Percentiles rank a stretch among this genome's conserved stretches.
phyloP scores from a whole-genome alignment of 2,329 filamentous ascomycete species.

The Pyrenophora tritici-repentis region DNA sequence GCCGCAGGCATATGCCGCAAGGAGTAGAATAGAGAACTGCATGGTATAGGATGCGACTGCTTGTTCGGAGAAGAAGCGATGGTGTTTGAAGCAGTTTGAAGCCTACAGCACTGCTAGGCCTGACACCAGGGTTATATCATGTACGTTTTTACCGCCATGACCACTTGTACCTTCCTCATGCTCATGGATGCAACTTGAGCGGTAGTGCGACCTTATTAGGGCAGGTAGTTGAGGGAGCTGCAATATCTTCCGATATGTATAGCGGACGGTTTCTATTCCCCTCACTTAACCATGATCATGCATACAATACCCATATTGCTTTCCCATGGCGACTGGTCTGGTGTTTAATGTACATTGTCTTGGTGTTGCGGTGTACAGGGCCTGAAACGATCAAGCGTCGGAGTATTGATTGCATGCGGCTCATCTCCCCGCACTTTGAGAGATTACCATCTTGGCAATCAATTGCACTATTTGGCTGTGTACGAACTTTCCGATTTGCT shows the following conservation, averaged over 20 bases:
- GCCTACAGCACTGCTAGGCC: not conserved
- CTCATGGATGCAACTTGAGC: not conserved
- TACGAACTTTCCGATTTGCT: too few species aligned
- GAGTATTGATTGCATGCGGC: constrained; percentile 9
- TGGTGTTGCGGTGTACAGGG: constrained; percentile 9
- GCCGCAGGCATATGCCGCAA: constrained; percentile 26
- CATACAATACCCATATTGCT: not conserved
- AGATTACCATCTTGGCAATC: constrained; percentile 6
- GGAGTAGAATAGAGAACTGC: constrained; percentile 27
- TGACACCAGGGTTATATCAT: constrained; percentile 1
- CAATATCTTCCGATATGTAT: not conserved
- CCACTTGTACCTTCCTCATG: not conserved
- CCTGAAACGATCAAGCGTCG: constrained; percentile 17
- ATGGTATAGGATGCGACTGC: constrained; percentile 15
- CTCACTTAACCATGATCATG: not conserved
- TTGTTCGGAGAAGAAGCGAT: not conserved
- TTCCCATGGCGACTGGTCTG: constrained; percentile 1
- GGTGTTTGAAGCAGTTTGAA: not conserved
- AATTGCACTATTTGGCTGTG: not conserved
- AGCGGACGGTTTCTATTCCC: not conserved
- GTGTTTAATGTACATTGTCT: constrained; percentile 11
- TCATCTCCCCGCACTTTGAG: constrained; percentile 7
- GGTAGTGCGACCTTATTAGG: constrained; percentile 4
- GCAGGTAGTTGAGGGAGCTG: constrained; percentile 1
- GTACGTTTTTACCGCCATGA: not conserved